These are phyloP conservation scores for Kwoniella shivajii DNA, from an alignment of 1,284 basidiomycete genomes.

Conservation along the genomic window DNA sequence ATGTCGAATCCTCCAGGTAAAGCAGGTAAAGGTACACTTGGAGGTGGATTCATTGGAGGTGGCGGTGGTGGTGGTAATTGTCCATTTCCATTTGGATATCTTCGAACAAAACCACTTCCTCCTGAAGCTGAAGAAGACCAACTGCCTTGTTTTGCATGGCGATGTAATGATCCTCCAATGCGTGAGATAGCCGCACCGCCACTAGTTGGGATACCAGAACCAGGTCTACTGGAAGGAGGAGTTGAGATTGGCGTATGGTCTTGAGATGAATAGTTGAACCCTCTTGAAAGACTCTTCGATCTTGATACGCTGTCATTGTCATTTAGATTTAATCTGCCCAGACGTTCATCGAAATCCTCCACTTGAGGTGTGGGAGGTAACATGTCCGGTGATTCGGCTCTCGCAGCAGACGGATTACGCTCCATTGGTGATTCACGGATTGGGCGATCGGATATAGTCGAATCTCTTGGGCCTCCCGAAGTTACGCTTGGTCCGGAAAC, in stretches of 20 bases:
- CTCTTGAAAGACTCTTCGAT: slow-evolving; percentile 3
- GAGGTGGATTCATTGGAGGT: slow-evolving; percentile 13
- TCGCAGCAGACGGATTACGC: slow-evolving; percentile 9
- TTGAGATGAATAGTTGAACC: background rate
- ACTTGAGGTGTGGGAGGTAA: slow-evolving; percentile 7
- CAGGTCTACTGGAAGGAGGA: background rate
- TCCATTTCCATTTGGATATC: background rate
- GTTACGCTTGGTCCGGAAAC: background rate
- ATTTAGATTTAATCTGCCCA: background rate
- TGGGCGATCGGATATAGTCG: slow-evolving; percentile 1
- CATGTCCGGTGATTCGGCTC: slow-evolving; percentile 19
- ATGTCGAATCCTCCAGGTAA: slow-evolving; percentile 8
- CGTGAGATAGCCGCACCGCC: background rate
- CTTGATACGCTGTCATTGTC: background rate
- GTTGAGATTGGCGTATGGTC: background rate
- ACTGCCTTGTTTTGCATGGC: slow-evolving; percentile 4
- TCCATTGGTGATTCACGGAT: background rate
- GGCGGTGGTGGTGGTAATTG: background rate
- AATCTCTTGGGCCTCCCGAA: background rate
- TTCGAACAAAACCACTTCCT: background rate
- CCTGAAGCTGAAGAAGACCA: slow-evolving; percentile 7
- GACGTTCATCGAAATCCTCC: background rate
- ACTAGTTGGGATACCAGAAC: background rate
- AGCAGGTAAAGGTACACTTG: slow-evolving; percentile 15
- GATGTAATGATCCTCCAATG: slow-evolving; percentile 6